Evolutionary conservation across 2,329 filamentous ascomycete species (phyloP).

Genomic region (Penicillium sp.): DNA sequence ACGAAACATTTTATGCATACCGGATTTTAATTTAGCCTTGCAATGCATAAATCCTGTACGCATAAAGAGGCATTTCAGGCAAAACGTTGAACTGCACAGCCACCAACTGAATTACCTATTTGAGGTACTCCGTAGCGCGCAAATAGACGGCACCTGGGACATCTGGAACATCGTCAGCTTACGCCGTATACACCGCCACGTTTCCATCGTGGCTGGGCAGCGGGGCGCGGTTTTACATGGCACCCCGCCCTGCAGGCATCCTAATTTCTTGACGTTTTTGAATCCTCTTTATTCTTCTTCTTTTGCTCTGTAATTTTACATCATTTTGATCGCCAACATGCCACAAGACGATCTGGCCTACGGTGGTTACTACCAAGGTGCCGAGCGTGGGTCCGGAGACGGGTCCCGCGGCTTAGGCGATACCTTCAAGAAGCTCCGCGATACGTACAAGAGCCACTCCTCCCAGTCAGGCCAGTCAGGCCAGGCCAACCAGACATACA

Average conservation of each 20-base stretch:
- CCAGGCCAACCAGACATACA: constrained; percentile 20
- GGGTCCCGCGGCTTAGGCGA: constrained; percentile 55
- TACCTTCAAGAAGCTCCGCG: constrained; percentile 51
- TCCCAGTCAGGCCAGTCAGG: constrained; percentile 9
- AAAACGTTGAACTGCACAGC: not conserved
- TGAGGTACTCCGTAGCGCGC: not conserved
- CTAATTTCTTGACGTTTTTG: not conserved
- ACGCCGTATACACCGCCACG: constrained; percentile 11
- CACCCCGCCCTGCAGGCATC: constrained; percentile 13
- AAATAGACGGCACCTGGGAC: not conserved
- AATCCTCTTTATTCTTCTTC: not conserved
- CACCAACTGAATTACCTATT: not conserved
- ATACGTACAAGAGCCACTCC: constrained; percentile 38
- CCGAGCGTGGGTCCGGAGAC: constrained; percentile 35
- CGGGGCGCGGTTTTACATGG: constrained; percentile 15
- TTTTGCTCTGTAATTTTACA: not conserved
- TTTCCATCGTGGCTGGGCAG: constrained; percentile 26
- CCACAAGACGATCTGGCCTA: constrained; percentile 56
- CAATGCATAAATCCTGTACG: too few relatives aligned
- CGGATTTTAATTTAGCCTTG: too few relatives aligned
- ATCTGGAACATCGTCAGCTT: not conserved
- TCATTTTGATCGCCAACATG: constrained; percentile 26
- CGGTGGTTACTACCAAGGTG: constrained; percentile 49
- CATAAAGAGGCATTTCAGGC: too few relatives aligned
- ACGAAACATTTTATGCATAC: too few relatives aligned